phyloP scores from a whole-genome alignment of 1,284 basidiomycete genomes.

The Ganoderma resinaceum region DNA sequence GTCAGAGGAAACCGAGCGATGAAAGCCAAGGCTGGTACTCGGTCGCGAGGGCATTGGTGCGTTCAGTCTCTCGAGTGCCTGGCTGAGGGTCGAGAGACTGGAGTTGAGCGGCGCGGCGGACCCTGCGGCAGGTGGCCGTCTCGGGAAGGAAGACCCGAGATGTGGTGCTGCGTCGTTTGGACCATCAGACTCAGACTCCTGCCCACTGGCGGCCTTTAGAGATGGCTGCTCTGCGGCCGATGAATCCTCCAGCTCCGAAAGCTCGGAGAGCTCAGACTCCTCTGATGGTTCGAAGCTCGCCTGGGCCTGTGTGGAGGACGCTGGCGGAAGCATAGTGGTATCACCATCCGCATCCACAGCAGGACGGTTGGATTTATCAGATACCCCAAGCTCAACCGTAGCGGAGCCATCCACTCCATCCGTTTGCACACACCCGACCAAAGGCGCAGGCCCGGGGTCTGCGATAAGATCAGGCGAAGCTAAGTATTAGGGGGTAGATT shows the following conservation, averaged over 20 bases:
- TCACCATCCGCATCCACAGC: neutral
- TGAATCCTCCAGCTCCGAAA: neutral
- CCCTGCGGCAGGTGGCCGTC: neutral
- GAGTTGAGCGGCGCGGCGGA: conserved; percentile 20
- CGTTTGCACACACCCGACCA: neutral
- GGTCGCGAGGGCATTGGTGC: conserved; percentile 66
- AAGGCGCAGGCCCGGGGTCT: no score
- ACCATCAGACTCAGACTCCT: neutral
- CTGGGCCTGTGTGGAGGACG: neutral
- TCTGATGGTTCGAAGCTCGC: neutral
- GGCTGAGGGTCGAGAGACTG: conserved; percentile 55
- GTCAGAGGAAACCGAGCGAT: conserved; percentile 39
- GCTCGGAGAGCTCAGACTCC: conserved; percentile 6
- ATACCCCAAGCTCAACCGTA: neutral
- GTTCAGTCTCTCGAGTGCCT: conserved; percentile 67
- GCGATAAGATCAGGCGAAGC: neutral
- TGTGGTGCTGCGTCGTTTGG: neutral
- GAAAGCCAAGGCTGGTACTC: conserved; percentile 71
- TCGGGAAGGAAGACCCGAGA: neutral
- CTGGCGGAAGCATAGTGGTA: neutral
- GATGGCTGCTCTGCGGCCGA: neutral
- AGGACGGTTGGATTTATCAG: neutral
- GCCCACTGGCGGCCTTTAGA: neutral
- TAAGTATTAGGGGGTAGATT: neutral
- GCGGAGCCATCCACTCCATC: neutral